phyloP scores from a whole-genome alignment of 1,139 yeast species.

The Lodderomyces margitis region DNA sequence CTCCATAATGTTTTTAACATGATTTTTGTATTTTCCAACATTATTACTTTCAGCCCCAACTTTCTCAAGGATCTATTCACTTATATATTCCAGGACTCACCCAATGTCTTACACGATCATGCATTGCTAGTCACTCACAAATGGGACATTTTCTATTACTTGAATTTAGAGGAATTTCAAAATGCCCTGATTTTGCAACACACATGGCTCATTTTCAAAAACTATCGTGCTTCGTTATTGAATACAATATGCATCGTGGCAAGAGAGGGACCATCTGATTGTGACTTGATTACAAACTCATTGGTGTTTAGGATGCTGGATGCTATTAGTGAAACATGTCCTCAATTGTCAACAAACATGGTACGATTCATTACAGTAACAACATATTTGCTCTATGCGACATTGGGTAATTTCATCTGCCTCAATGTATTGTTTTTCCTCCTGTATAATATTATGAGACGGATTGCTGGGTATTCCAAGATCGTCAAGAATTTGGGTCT shows the following conservation, averaged over 20 bases:
- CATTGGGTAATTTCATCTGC: slow-evolving; percentile 31
- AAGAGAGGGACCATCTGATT: slow-evolving; percentile 5
- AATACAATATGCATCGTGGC: slow-evolving; percentile 9
- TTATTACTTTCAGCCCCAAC: slow-evolving; percentile 31
- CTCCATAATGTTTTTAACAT: slow-evolving; percentile 18
- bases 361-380: slow-evolving; percentile 23
- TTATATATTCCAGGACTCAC: slow-evolving; percentile 23
- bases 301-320: slow-evolving; percentile 31
- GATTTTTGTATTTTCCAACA: slow-evolving; percentile 27
- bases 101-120: slow-evolving; percentile 14
- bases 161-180: slow-evolving; percentile 11
- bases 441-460: slow-evolving; percentile 12
- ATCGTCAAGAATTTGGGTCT: slow-evolving; percentile 10
- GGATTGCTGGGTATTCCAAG: slow-evolving; percentile 11
- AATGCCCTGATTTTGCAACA: slow-evolving; percentile 11
- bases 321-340: slow-evolving; percentile 20
- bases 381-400: slow-evolving; percentile 27
- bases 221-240: slow-evolving; percentile 10
- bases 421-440: slow-evolving; percentile 22
- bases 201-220: slow-evolving; percentile 6
- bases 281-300: slow-evolving; percentile 14
- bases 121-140: slow-evolving; percentile 13
- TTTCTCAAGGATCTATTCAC: slow-evolving; percentile 30
- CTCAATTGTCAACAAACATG: slow-evolving; percentile 3
- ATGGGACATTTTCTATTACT: slow-evolving; percentile 17